Evolutionary conservation across 78 protist genomes (phyloP), one percentile per base, ranked within the genome.

Genomic region (Guillardia theta): DNA sequence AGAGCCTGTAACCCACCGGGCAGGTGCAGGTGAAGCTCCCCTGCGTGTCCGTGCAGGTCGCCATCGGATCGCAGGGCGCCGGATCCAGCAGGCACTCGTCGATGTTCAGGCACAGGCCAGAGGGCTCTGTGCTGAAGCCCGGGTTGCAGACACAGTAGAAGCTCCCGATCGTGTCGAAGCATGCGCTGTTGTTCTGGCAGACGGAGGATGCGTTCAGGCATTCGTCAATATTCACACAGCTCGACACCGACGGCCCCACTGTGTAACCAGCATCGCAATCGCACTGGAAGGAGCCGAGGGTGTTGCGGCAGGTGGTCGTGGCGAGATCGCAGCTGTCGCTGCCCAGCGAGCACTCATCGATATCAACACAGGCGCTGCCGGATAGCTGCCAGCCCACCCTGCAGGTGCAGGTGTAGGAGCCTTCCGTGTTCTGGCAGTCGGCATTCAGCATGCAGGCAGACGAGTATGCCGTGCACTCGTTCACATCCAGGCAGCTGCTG

Each of bases 11-110:
- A 21, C 54, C 54, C 76, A 18, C 30, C 41, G 10, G 30, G 93
- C 93, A 93, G 24, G 58, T 8, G 94, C 94, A 93, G 27, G 15
- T 46, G 90, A 76, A 93, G 0, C 48, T 12, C 21, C 94, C 94
- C 6, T 9, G 77, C n/a, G 88, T 77, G 94, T 93, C 36, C 53
- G 3, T 8, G 90, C 94, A 93, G 54, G 90, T 36, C 46, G 94
- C 94, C 48, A 9, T 3, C 54, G 30, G 22, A 76, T 93, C 95
- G 93, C 95, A 93, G 88, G 78, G 41, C 27, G 41, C 64, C 46
- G 93, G 41, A 2, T 30, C 48, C 77, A 46, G 6, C 33, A 24
- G 39, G 44, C 95, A 93, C 93, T 93, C 95, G 92, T 93, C 48
- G 30, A 48, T 0, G 92, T 93, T 92, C 6, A 4, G 45, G 95